Evolutionary conservation across 176 grass and related monocot genomes (phyloP).

Genomic region (Musa itinerans): DNA sequence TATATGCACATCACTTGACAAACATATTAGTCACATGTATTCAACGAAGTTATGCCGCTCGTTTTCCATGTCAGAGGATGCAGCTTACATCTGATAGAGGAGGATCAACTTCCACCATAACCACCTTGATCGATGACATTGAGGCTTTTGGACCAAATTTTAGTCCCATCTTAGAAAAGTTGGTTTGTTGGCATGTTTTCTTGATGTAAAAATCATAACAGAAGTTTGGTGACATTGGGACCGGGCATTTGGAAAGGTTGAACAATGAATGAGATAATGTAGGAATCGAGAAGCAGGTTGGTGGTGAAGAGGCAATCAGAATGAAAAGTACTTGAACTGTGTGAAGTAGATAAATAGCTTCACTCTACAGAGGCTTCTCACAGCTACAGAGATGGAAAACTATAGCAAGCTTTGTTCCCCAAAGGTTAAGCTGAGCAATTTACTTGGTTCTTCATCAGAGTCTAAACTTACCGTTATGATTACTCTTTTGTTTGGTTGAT

Average conservation of each 20-base stretch:
- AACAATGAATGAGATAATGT: slow-evolving; percentile 6
- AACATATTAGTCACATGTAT: too few relatives aligned
- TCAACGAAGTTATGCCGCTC: not conserved
- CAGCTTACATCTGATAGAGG: not conserved
- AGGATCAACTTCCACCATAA: slow-evolving; percentile 24
- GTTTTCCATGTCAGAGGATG: not conserved
- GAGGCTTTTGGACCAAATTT: slow-evolving; percentile 15
- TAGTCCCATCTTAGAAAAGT: slow-evolving; percentile 33
- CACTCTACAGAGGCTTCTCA: not conserved
- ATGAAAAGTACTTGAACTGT: slow-evolving; percentile 25
- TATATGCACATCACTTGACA: too few relatives aligned
- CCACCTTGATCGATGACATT: slow-evolving; percentile 12
- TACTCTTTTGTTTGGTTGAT: not conserved
- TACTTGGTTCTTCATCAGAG: not conserved
- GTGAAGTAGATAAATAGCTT: slow-evolving; percentile 17
- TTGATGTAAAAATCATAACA: slow-evolving; percentile 43
- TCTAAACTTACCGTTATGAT: not conserved
- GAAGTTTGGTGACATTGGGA: slow-evolving; percentile 29
- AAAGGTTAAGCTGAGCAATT: slow-evolving; percentile 34
- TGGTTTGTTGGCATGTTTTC: slow-evolving; percentile 56
- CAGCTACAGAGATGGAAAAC: slow-evolving; percentile 38
- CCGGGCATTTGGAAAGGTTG: not conserved
- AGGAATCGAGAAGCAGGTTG: slow-evolving; percentile 23
- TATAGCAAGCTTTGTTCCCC: slow-evolving; percentile 36
- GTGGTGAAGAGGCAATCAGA: slow-evolving; percentile 40